These are phyloP conservation scores for Paramecium tetraurelia DNA, from an alignment of 73 alveolate species.

Conservation along the genomic window DNA sequence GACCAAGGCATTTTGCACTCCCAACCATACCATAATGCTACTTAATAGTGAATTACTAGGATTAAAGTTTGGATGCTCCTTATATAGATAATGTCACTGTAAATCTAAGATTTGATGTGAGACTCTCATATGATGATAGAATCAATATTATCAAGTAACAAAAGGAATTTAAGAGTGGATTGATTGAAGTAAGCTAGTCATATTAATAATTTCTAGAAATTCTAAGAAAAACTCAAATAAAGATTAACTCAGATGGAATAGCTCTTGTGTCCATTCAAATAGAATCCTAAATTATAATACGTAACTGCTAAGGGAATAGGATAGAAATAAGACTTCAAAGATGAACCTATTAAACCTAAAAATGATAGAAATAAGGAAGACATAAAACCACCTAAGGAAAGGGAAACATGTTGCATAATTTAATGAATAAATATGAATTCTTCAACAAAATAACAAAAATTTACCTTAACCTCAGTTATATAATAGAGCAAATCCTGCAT, in stretches of 20 bases:
- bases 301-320: conserved; percentile 40
- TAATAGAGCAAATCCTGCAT: background rate
- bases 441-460: background rate
- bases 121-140: conserved; percentile 20
- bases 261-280: background rate
- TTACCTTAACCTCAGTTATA: background rate
- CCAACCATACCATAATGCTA: conserved; percentile 35
- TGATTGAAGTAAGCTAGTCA: background rate
- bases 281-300: conserved; percentile 13
- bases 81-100: background rate
- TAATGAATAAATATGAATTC: background rate
- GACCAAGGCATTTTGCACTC: conserved; percentile 46
- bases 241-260: background rate
- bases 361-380: background rate
- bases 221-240: background rate
- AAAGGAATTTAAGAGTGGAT: background rate
- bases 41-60: background rate
- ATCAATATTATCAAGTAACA: background rate
- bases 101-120: conserved; percentile 35
- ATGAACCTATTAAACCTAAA: background rate
- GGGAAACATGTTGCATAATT: conserved; percentile 41
- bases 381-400: background rate
- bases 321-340: background rate
- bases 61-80: conserved; percentile 38
- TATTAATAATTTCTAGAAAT: background rate